phyloP scores from a whole-genome alignment of 2,329 filamentous ascomycete genomes.

The Chaetomium strumarium region DNA sequence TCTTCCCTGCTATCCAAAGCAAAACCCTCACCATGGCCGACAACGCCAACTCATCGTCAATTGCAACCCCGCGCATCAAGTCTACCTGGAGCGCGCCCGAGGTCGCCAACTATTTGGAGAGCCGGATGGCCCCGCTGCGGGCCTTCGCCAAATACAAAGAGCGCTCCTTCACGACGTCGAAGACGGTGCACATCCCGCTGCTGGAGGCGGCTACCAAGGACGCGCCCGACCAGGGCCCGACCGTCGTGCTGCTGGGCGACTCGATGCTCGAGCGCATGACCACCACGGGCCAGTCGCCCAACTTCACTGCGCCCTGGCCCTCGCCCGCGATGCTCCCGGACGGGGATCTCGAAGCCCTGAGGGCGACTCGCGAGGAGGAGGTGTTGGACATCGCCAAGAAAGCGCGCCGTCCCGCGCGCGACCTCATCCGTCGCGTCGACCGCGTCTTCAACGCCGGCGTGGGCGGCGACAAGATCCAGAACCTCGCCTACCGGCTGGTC shows the following conservation, averaged over 20 bases:
- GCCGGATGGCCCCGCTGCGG: no score
- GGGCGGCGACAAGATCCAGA: conserved; percentile 23
- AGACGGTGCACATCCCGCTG: conserved; percentile 10
- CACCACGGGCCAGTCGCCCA: conserved; percentile 17
- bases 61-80: no score
- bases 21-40: no score
- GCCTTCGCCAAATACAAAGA: conserved; percentile 4
- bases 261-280: conserved; percentile 24
- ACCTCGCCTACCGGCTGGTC: conserved; percentile 19
- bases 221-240: background rate
- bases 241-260: conserved; percentile 21
- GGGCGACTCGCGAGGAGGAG: no score
- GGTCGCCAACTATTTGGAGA: no score
- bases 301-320: conserved; percentile 15
- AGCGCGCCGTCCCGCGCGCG: no score
- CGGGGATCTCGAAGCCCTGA: background rate
- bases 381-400: no score
- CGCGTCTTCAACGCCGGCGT: conserved; percentile 21
- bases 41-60: no score
- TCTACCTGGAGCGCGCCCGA: no score
- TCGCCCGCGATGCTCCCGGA: conserved; percentile 13
- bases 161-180: conserved; percentile 7
- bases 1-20: no score
- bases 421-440: background rate
- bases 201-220: background rate